Base-by-base conservation (phyloP, 495 filamentous ascomycete species). In the Lichina pygmaea region DNA sequence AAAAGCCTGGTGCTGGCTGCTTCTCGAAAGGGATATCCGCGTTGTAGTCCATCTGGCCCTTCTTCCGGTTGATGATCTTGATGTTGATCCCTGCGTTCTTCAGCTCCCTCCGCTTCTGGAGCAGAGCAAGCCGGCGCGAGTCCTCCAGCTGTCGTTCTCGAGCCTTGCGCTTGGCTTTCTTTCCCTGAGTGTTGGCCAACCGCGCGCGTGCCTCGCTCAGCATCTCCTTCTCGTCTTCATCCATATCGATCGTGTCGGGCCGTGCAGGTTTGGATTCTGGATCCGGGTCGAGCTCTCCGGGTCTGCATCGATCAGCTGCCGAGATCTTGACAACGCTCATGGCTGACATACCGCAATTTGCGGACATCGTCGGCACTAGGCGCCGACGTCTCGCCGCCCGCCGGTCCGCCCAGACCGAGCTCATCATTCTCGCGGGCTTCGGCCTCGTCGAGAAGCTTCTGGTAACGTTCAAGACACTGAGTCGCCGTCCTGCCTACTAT, bases 151-250 rank as follows among this genome's bases (percentile, higher is more conserved):
- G 86, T 49, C 89, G 68, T 58, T 97, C 89, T 52, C 89, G 71
- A 42, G 89, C 91, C 66, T 97, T 97, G 46, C 89, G 71, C 67
- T 97, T 97, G 6, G 89, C 91, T 66, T 97, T 97, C 63, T 97
- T 95, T 57, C 89, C 89, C 59, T 94, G 86, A 34, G 86, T 94
- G 53, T 97, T 97, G 36, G 91, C 89, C 46, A 97, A 65, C 61
- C 89, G 79, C 47, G 89, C 89, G 53, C 89, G 81, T 45, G 89
- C 89, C 61, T 97, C 89, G 58, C 85, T 93, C 52, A 97, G 63
- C 89, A 95, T 95, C 57, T 95, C 91, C 64, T 95, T 95, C 59
- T 97, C 91, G 55, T 95, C 89, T 62, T 97, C 89, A 55, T 97
- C 89, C 46, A 97, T 69, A 60, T 97, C 89, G 56, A 95, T 86